These are phyloP conservation scores for Magnaporthales sp. DNA, from an alignment of 2,329 filamentous ascomycete genomes.

Conservation along the genomic window DNA sequence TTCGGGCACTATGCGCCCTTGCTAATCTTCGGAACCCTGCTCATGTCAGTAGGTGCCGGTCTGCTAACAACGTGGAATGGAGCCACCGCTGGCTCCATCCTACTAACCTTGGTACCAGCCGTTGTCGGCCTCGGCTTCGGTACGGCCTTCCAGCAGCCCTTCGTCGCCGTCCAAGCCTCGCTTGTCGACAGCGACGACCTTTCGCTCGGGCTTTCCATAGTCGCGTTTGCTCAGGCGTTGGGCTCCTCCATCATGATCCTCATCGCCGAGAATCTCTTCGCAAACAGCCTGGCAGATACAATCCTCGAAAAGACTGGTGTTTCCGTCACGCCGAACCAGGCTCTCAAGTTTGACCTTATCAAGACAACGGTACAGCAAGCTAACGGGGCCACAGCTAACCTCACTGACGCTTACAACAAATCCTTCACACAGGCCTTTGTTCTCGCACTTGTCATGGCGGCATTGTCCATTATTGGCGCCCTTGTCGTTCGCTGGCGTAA, in stretches of 20 bases:
- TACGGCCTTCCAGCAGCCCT: conserved; percentile 32
- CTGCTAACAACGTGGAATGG: conserved; percentile 23
- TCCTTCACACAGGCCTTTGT: conserved; percentile 51
- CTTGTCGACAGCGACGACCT: conserved; percentile 27
- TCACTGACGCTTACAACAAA: conserved; percentile 45
- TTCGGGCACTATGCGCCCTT: conserved; percentile 37
- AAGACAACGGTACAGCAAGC: conserved; percentile 9
- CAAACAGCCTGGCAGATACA: conserved; percentile 26
- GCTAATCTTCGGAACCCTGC: conserved; percentile 26
- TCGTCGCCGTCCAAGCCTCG: conserved; percentile 37
- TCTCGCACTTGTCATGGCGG: conserved; percentile 46
- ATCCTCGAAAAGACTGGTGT: conserved; percentile 21
- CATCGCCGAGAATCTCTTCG: conserved; percentile 36
- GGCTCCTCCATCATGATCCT: conserved; percentile 36
- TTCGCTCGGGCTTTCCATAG: conserved; percentile 30
- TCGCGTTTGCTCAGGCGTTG: conserved; percentile 36
- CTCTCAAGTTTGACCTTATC: conserved; percentile 10
- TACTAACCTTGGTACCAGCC: conserved; percentile 23
- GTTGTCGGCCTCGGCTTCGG: conserved; percentile 36
- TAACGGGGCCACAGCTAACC: conserved; percentile 12
- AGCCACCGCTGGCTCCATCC: conserved; percentile 16
- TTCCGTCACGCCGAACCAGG: conserved; percentile 10
- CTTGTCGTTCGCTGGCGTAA: conserved; percentile 51
- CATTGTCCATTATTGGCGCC: conserved; percentile 44
- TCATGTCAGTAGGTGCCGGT: conserved; percentile 30